Percentiles rank a stretch among this genome's conserved stretches.
These are phyloP conservation scores for Tricholomella constricta DNA, from an alignment of 768 basidiomycete genomes.

Conservation along the genomic window DNA sequence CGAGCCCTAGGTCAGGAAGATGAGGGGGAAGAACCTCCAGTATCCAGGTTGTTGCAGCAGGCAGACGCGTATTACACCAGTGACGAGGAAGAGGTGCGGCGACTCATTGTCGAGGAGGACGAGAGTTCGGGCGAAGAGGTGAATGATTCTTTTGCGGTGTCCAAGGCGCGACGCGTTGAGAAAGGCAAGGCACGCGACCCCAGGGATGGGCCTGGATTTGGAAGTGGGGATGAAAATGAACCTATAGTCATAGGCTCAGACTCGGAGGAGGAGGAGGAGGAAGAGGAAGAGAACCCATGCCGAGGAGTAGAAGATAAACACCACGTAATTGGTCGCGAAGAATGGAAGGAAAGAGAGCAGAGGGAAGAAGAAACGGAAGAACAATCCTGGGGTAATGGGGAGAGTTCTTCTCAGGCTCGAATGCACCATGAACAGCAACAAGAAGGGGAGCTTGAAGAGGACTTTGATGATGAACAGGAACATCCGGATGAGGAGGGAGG, in stretches of 20 bases:
- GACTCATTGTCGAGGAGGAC: constrained; percentile 11
- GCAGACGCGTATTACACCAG: constrained; percentile 5
- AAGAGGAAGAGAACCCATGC: constrained; percentile 26
- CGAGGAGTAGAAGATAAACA: constrained; percentile 21
- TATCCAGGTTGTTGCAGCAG: constrained; percentile 14
- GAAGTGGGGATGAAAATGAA: constrained; percentile 35
- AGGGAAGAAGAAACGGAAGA: constrained; percentile 29
- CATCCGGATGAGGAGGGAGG: constrained; percentile 22
- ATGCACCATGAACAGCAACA: constrained; percentile 18
- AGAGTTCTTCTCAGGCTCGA: constrained; percentile 28
- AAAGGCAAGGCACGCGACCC: constrained; percentile 68
- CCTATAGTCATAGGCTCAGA: constrained; percentile 50
- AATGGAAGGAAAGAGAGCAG: constrained; percentile 18
- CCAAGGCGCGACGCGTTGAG: constrained; percentile 46
- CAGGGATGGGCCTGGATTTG: constrained; percentile 58
- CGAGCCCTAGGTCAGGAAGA: constrained; percentile 58
- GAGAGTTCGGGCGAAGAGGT: constrained; percentile 30
- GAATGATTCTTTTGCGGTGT: constrained; percentile 60
- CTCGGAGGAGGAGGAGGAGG: constrained; percentile 33
- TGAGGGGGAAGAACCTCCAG: constrained; percentile 19
- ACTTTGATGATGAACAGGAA: constrained; percentile 19
- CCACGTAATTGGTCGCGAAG: constrained; percentile 24
- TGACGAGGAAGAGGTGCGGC: constrained; percentile 20
- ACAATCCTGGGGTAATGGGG: constrained; percentile 20
- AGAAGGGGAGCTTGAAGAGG: constrained; percentile 22